These are phyloP conservation scores for Auxenochlorella pyrenoidosa DNA, from an alignment of 139 green algal species.

Conservation along the genomic window DNA sequence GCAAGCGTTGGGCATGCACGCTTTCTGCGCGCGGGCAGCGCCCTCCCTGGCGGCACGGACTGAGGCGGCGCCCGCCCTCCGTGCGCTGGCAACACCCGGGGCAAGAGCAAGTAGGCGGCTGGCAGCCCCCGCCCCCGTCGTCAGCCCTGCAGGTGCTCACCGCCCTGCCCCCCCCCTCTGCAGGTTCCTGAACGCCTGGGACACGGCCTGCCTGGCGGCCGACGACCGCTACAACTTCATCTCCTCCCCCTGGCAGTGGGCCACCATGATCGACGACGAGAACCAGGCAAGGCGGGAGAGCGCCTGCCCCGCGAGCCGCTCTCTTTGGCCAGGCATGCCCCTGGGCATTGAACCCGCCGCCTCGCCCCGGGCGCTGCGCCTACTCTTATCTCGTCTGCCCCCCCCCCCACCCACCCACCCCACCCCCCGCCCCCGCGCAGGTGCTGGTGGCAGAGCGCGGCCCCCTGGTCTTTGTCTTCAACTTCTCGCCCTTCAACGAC, in stretches of 20 bases:
- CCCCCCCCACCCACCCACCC: neutral
- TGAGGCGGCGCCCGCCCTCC: too few relatives aligned
- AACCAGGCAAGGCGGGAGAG: slow-evolving; percentile 62
- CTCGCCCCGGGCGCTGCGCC: neutral
- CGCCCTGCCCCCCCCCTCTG: neutral
- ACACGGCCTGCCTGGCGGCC: slow-evolving; percentile 78
- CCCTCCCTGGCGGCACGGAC: too few relatives aligned
- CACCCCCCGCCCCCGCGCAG: slow-evolving; percentile 44
- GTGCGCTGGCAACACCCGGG: too few relatives aligned
- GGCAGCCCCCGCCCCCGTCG: neutral
- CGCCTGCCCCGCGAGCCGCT: too few relatives aligned
- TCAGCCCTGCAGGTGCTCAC: neutral
- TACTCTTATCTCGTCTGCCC: too few relatives aligned
- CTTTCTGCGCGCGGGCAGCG: too few relatives aligned
- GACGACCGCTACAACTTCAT: slow-evolving; percentile 77
- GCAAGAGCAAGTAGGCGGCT: neutral
- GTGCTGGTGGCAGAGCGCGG: slow-evolving; percentile 95
- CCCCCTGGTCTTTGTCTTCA: slow-evolving; percentile 96
- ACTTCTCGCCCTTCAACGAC: slow-evolving; percentile 81
- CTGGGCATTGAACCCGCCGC: too few relatives aligned
- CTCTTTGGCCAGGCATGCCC: too few relatives aligned
- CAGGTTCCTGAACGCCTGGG: slow-evolving; percentile 73
- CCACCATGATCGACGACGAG: slow-evolving; percentile 79
- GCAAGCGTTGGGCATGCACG: too few relatives aligned
- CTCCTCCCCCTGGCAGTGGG: slow-evolving; percentile 69